These are phyloP conservation scores for Diplodia sapinea DNA, from an alignment of 2,329 filamentous ascomycete species.

Conservation along the genomic window DNA sequence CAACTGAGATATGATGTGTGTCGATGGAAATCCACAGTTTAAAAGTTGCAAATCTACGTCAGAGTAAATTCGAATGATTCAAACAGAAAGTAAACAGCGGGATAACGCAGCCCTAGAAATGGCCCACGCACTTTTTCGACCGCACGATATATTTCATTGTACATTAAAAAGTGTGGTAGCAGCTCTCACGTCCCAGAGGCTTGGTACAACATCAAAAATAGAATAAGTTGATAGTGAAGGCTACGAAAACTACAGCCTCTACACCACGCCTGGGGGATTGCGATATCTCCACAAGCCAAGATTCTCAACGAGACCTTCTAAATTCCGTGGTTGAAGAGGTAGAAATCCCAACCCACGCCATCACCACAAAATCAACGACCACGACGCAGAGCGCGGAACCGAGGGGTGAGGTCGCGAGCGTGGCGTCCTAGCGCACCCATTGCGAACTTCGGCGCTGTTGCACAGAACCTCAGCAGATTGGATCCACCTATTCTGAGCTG, in stretches of 20 bases:
- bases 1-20: too few relatives aligned
- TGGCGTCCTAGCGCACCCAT: not conserved
- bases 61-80: too few relatives aligned
- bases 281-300: not conserved
- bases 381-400: not conserved
- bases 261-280: not conserved
- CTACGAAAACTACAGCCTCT: not conserved
- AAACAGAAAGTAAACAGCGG: too few relatives aligned
- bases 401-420: not conserved
- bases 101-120: too few relatives aligned
- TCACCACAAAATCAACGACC: not conserved
- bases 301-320: not conserved
- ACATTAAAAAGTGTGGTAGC: not conserved
- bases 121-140: too few relatives aligned
- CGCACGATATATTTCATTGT: too few relatives aligned
- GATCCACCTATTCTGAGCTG: conserved; percentile 4
- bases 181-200: not conserved
- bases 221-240: not conserved
- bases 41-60: too few relatives aligned
- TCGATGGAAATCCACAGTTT: too few relatives aligned
- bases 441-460: not conserved
- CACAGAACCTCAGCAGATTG: not conserved
- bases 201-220: not conserved
- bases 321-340: not conserved
- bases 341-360: not conserved